Percentiles rank a stretch among this genome's conserved stretches.
phyloP scores from a whole-genome alignment of 139 green algal genomes.

The Auxenochlorella protothecoides region DNA sequence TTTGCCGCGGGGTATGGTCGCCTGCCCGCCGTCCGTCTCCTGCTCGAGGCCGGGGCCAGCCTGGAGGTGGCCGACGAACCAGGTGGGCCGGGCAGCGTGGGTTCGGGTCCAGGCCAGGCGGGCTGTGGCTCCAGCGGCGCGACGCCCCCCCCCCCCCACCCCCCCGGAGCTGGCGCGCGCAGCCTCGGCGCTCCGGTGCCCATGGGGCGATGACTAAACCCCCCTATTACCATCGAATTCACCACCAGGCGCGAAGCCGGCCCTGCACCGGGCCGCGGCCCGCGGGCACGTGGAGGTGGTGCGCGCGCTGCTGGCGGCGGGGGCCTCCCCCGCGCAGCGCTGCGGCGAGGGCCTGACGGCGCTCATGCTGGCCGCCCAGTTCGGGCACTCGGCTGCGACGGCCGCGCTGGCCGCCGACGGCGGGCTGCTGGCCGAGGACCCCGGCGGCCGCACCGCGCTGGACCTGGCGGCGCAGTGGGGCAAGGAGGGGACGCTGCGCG shows the following conservation, averaged over 20 bases:
- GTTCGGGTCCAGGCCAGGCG: neutral
- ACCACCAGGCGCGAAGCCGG: neutral
- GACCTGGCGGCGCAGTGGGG: constrained; percentile 19
- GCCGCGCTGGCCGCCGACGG: neutral
- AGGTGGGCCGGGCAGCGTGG: neutral
- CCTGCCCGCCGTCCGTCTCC: neutral
- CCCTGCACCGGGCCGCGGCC: constrained; percentile 13
- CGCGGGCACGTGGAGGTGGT: constrained; percentile 2
- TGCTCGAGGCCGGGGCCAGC: neutral
- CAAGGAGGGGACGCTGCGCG: constrained; percentile 3
- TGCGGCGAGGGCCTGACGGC: constrained; percentile 9
- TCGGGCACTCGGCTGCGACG: constrained; percentile 6
- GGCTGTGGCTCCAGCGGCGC: neutral
- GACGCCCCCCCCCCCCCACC: too few species aligned
- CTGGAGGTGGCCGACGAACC: too few species aligned
- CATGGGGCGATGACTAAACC: neutral
- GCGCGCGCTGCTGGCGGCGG: constrained; percentile 5
- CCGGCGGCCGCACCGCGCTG: neutral
- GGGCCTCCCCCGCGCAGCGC: constrained; percentile 1
- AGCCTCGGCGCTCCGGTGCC: neutral
- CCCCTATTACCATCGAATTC: too few species aligned
- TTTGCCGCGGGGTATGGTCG: constrained; percentile 8
- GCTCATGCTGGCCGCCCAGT: constrained; percentile 13
- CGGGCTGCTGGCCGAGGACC: neutral
- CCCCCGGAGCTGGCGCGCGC: too few species aligned